Conservation (phyloP, 2,329 filamentous ascomycete genomes). For the Lachnellula cervina region DNA sequence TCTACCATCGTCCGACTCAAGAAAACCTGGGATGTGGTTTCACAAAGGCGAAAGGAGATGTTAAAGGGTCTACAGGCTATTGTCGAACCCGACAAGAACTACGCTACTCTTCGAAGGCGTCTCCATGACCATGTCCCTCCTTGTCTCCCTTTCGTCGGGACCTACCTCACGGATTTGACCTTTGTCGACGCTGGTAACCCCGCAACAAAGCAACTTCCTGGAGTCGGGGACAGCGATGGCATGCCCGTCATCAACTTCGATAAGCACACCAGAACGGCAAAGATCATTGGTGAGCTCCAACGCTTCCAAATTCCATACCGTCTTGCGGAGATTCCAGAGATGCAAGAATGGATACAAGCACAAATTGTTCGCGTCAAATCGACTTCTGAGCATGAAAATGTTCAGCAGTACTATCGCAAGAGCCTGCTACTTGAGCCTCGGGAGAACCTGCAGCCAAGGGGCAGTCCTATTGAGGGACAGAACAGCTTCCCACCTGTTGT, state of each 20-base stretch:
- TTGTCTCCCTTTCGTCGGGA: constrained; percentile 91
- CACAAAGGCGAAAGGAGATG: constrained; percentile 73
- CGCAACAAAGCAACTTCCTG: constrained; percentile 70
- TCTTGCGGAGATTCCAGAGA: constrained; percentile 73
- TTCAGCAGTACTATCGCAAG: constrained; percentile 62
- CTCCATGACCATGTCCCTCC: constrained; percentile 84
- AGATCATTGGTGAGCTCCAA: constrained; percentile 92
- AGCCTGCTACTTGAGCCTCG: constrained; percentile 62
- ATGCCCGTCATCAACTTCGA: constrained; percentile 93
- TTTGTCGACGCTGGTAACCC: constrained; percentile 95
- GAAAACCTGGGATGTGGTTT: constrained; percentile 88
- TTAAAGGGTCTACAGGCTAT: constrained; percentile 77
- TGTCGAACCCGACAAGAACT: constrained; percentile 86
- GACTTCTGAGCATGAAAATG: constrained; percentile 52
- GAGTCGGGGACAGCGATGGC: constrained; percentile 51
- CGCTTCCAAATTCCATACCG: constrained; percentile 93
- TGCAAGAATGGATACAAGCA: constrained; percentile 87
- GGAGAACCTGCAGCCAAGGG: constrained; percentile 30
- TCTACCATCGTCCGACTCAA: constrained; percentile 85
- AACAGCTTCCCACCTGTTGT: constrained; percentile 22
- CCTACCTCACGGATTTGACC: constrained; percentile 92
- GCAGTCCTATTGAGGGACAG: constrained; percentile 27
- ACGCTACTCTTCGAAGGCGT: constrained; percentile 76
- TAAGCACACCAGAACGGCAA: constrained; percentile 90
- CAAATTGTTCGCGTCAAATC: constrained; percentile 67